Conservation (phyloP, 805 yeast genomes). For the Candida ascalaphidarum region DNA sequence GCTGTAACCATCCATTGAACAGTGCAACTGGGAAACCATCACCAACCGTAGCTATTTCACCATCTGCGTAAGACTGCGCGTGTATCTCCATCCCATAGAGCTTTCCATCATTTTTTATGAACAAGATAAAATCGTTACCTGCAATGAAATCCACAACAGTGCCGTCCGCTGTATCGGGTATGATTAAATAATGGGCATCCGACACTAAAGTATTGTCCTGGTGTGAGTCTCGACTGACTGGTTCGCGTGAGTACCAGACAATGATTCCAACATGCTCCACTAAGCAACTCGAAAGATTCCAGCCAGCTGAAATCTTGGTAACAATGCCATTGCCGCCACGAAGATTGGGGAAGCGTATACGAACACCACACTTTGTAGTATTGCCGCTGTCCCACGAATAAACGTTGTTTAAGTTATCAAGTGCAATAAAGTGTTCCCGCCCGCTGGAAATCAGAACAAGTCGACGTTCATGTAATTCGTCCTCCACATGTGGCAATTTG, state of each 20-base stretch:
- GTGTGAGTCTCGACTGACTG: constrained; percentile 10
- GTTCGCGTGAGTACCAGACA: constrained; percentile 40
- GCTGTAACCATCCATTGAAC: constrained; percentile 23
- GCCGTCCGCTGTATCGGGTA: constrained; percentile 31
- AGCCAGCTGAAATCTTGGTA: constrained; percentile 54
- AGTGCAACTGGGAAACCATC: constrained; percentile 12
- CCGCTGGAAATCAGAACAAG: constrained; percentile 53
- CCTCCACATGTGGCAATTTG: constrained; percentile 6
- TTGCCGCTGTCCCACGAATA: constrained; percentile 57
- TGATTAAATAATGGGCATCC: constrained; percentile 29
- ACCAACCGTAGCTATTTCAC: constrained; percentile 4
- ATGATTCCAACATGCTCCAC: constrained; percentile 45
- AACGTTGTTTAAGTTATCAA: constrained; percentile 39
- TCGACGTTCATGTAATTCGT: constrained; percentile 9
- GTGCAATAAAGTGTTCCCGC: constrained; percentile 53
- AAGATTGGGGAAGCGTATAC: constrained; percentile 28
- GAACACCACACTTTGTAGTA: constrained; percentile 28
- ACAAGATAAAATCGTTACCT: constrained; percentile 45
- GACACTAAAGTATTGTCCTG: constrained; percentile 1
- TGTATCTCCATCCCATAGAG: constrained; percentile 26
- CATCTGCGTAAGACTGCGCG: constrained; percentile 8
- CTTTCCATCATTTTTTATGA: constrained; percentile 36
- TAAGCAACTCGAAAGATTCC: constrained; percentile 50
- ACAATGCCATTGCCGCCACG: constrained; percentile 12
- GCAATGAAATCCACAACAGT: constrained; percentile 45